These are phyloP conservation scores for Talaromyces sp. DNA, from an alignment of 2,329 filamentous ascomycete species.

Conservation along the genomic window DNA sequence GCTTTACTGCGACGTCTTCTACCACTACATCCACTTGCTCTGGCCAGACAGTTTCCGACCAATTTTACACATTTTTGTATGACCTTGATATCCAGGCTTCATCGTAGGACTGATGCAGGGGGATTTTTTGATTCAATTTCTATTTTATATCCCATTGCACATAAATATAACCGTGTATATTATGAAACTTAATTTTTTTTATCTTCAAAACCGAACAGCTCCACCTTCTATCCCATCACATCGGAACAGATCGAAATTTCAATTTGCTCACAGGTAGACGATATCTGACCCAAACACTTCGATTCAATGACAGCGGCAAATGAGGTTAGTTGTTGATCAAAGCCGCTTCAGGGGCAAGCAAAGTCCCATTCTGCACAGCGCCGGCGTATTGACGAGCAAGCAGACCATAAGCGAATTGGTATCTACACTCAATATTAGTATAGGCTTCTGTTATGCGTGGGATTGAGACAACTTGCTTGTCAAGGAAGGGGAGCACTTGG, in stretches of 20 bases:
- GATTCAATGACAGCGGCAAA: too few relatives aligned
- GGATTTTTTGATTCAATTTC: too few relatives aligned
- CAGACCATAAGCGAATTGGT: too few relatives aligned
- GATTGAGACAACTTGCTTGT: constrained; percentile 38
- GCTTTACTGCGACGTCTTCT: background rate
- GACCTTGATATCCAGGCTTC: background rate
- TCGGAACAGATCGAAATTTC: too few relatives aligned
- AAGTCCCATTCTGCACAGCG: too few relatives aligned
- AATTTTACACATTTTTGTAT: background rate
- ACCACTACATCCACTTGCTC: background rate
- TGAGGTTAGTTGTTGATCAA: too few relatives aligned
- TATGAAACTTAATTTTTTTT: background rate
- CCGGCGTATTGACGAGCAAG: too few relatives aligned
- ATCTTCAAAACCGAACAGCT: background rate
- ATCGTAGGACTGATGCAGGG: background rate
- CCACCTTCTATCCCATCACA: background rate
- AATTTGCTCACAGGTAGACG: too few relatives aligned
- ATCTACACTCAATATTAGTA: too few relatives aligned
- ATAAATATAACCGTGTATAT: background rate
- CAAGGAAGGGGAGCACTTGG: constrained; percentile 62
- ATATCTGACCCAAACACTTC: too few relatives aligned
- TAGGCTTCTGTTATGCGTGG: too few relatives aligned
- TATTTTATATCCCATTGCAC: background rate
- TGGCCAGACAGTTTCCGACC: background rate
- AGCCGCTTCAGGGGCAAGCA: too few relatives aligned